Evolutionary conservation across 805 yeast genomes (phyloP).

Genomic region (Diddensiella transvaalensis): DNA sequence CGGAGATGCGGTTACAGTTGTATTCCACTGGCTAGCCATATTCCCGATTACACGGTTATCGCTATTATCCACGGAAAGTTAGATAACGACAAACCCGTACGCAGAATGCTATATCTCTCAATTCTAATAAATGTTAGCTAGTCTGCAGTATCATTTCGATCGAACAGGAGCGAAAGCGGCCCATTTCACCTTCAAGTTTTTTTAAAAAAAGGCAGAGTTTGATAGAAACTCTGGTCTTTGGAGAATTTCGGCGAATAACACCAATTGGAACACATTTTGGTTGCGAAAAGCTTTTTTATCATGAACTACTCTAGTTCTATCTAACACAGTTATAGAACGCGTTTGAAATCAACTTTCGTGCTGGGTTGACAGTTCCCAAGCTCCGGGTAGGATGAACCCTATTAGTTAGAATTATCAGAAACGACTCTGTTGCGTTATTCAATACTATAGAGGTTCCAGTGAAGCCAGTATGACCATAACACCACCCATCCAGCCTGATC

Average conservation of each 20-base stretch:
- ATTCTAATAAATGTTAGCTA: too few species aligned
- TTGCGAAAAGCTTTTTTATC: too few species aligned
- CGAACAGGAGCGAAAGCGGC: too few species aligned
- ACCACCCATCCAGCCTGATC: conserved; percentile 3
- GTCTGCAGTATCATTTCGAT: too few species aligned
- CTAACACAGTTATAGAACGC: neutral
- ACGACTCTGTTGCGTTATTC: conserved; percentile 9
- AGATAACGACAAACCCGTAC: too few species aligned
- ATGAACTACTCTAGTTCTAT: neutral
- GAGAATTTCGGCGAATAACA: neutral
- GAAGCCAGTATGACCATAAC: conserved; percentile 22
- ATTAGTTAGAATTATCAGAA: conserved; percentile 15
- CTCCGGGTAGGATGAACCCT: conserved; percentile 18
- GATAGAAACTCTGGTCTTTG: neutral
- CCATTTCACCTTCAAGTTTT: too few species aligned
- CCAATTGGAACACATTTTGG: too few species aligned
- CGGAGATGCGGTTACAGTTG: neutral
- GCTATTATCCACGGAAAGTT: too few species aligned
- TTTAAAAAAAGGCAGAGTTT: too few species aligned
- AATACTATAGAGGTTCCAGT: conserved; percentile 21
- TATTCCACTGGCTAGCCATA: too few species aligned
- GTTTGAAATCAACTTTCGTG: conserved; percentile 4
- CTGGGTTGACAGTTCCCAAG: conserved; percentile 1
- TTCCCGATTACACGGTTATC: too few species aligned
- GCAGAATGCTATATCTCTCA: too few species aligned